Conservation (phyloP, 306 rosid genomes). For the Rosa persica region DNA sequence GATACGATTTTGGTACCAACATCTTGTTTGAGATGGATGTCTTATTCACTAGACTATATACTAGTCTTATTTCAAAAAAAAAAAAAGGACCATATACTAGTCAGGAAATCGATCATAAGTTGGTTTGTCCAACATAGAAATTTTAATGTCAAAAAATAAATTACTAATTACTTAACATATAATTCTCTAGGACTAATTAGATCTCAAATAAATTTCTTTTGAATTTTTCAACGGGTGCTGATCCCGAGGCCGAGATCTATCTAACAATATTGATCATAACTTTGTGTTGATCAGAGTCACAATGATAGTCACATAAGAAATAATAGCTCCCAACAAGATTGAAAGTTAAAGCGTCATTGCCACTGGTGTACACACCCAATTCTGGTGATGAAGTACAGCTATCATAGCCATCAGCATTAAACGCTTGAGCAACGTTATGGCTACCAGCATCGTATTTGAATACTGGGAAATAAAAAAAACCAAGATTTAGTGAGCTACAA, state of each 20-base stretch:
- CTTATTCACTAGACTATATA: too few relatives aligned
- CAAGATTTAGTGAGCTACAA: neutral
- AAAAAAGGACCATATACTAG: too few relatives aligned
- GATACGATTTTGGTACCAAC: too few relatives aligned
- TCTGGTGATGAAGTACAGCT: neutral
- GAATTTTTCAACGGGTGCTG: neutral
- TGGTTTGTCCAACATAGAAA: too few relatives aligned
- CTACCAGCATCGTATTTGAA: neutral
- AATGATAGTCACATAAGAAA: neutral
- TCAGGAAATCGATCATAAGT: too few relatives aligned
- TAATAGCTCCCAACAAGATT: neutral
- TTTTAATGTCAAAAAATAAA: neutral
- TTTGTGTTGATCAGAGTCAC: neutral
- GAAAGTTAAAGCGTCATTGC: neutral
- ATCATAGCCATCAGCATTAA: neutral
- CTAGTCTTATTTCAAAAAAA: too few relatives aligned
- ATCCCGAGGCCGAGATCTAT: neutral
- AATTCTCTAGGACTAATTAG: too few relatives aligned
- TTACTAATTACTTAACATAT: too few relatives aligned
- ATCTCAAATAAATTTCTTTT: too few relatives aligned
- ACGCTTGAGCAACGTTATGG: conserved; percentile 1
- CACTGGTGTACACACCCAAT: neutral
- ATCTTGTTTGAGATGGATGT: too few relatives aligned
- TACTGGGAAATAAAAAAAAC: neutral
- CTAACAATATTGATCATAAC: neutral